These are phyloP conservation scores for Dactylonectria macrodidyma DNA, from an alignment of 2,329 filamentous ascomycete species.

Conservation along the genomic window DNA sequence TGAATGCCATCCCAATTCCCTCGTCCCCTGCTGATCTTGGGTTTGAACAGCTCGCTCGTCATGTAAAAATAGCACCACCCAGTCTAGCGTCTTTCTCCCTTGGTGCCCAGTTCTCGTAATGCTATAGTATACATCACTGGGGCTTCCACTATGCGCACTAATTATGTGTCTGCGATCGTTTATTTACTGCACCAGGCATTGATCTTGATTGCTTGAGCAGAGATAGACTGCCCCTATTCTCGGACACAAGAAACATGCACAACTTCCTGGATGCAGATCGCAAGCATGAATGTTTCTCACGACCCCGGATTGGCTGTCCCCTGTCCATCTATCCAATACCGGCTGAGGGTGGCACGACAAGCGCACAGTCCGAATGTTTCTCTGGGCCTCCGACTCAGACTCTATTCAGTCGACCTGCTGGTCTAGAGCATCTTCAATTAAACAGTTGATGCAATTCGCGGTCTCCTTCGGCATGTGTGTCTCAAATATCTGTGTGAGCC, in stretches of 20 bases:
- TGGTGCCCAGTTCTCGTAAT: not conserved
- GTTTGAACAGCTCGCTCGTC: not conserved
- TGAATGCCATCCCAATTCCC: not conserved
- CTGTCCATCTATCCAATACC: conserved; percentile 10
- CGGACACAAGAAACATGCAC: conserved; percentile 1
- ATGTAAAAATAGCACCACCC: conserved; percentile 24
- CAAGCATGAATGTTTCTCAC: not conserved
- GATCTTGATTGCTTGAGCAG: not conserved
- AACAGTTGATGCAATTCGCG: not conserved
- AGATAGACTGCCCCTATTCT: conserved; percentile 5
- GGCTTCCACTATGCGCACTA: not conserved
- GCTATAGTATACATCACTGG: not conserved
- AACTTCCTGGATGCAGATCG: not conserved
- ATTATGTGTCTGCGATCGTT: not conserved
- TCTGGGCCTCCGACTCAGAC: not conserved
- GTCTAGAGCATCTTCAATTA: not conserved
- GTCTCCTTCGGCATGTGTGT: too few relatives aligned
- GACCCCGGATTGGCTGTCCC: not conserved
- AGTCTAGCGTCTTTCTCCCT: not conserved
- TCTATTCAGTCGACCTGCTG: not conserved
- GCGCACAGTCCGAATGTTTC: not conserved
- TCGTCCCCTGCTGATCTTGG: conserved; percentile 7
- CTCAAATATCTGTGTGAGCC: too few relatives aligned
- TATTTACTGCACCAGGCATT: not conserved
- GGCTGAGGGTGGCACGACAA: conserved; percentile 3